A percentile compares a stretch with the other conserved stretches of the same genome.
phyloP scores from a whole-genome alignment of 1,284 basidiomycete species.

The Fomes fomentarius region DNA sequence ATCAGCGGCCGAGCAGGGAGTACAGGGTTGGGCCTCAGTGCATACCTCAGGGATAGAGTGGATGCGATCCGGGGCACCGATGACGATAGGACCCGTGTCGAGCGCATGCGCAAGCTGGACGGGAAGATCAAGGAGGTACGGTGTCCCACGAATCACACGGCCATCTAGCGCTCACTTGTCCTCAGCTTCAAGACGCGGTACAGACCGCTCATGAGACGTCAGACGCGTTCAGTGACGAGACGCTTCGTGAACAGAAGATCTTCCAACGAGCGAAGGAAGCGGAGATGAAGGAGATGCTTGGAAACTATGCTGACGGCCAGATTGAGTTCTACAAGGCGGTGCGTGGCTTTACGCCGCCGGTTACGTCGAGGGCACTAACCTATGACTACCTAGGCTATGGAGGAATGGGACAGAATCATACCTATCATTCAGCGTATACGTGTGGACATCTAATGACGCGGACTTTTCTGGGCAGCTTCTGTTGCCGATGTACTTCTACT shows the following conservation, averaged over 20 bases:
- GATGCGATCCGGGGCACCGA: slow-evolving; percentile 92
- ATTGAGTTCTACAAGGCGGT: slow-evolving; percentile 92
- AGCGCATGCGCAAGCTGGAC: slow-evolving; percentile 92
- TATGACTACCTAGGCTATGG: slow-evolving; percentile 66
- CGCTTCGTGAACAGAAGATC: slow-evolving; percentile 85
- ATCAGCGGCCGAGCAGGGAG: slow-evolving; percentile 82
- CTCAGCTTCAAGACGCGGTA: slow-evolving; percentile 93
- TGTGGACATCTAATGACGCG: slow-evolving; percentile 68
- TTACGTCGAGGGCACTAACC: slow-evolving; percentile 11
- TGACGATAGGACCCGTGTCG: slow-evolving; percentile 90
- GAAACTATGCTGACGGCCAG: slow-evolving; percentile 89
- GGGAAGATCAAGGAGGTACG: slow-evolving; percentile 90
- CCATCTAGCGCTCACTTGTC: background rate
- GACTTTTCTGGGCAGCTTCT: slow-evolving; percentile 22
- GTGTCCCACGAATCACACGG: too few relatives aligned
- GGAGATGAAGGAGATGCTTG: slow-evolving; percentile 95
- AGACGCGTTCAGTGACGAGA: slow-evolving; percentile 94
- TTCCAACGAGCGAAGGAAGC: slow-evolving; percentile 91
- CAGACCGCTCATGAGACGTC: slow-evolving; percentile 94
- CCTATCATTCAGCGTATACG: slow-evolving; percentile 86
- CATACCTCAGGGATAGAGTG: slow-evolving; percentile 93
- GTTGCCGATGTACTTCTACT: slow-evolving; percentile 27
- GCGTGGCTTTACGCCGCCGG: slow-evolving; percentile 31
- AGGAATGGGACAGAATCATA: slow-evolving; percentile 92
- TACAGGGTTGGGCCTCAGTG: slow-evolving; percentile 81